Evolutionary conservation across 1,284 basidiomycete species (phyloP), one percentile per base, ranked within the genome.

Genomic region (Malassezia obtusa): DNA sequence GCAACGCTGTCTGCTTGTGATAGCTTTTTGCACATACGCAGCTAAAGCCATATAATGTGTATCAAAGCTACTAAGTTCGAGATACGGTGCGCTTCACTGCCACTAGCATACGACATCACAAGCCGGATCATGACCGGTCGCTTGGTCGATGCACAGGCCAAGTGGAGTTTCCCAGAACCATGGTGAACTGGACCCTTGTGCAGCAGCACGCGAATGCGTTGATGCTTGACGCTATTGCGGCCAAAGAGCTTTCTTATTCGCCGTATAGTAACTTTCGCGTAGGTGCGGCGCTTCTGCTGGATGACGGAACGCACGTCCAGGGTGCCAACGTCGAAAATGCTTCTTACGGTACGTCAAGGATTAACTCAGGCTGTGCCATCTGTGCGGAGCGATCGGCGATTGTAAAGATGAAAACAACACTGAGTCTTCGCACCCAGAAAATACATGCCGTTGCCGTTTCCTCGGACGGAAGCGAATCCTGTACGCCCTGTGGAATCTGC

Each of bases 261-360:
- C 71, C 71, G 7, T 73, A 73, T 75, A 90, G 88, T 38, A 84
- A 88, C 30, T 92, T 92, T 71, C 82, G 85, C 40, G 89, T 94
- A 10, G 89, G 90, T 0, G 87, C 89, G 0, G 85, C 87, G 0
- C 76, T 92, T 11, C 76, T 91, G 17, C 78, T 82, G 1, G 72
- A 79, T 0, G 80, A 84, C 54, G 87, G 86, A 1, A 75, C 78
- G 12, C 81, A 91, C 35, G 80, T 89, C 58, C 84, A 82, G 49
- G 89, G 89, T 4, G 82, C 84, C 33, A 92, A 91, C 68, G 80
- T 92, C 54, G 89, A 94, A 76, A 92, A 92, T 67, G 87, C 87
- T 0, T 87, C 86, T 0, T 90, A 89, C 70, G 86, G 89, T 85
- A 47, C 45, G 77, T 65, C 3, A 3, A 4, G 22, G 15, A 10